Percentiles rank a stretch among this genome's conserved stretches.
phyloP scores from a whole-genome alignment of 176 grass and related monocot genomes.

The Cenchrus americanus region DNA sequence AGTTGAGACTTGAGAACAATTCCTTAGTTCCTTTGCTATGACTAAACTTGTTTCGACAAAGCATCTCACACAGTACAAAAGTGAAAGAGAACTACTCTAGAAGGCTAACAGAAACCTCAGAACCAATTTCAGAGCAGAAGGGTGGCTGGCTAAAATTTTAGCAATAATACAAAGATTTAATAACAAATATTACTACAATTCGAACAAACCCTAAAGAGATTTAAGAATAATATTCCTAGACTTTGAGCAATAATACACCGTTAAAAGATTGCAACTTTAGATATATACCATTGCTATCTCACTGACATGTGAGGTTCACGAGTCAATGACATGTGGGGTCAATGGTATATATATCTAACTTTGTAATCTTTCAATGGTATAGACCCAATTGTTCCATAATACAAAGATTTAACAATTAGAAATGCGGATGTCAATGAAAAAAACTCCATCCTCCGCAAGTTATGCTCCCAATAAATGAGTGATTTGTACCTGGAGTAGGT shows the following conservation, averaged over 20 bases:
- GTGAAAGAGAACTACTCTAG: neutral
- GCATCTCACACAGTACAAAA: conserved; percentile 12
- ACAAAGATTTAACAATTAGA: no score
- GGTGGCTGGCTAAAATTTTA: neutral
- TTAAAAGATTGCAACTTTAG: no score
- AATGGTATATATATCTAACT: no score
- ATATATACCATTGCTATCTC: no score
- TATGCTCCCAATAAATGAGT: conserved; percentile 7
- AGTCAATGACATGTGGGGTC: no score
- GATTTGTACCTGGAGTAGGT: conserved; percentile 81
- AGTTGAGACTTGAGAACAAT: neutral
- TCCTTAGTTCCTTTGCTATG: neutral
- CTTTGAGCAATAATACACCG: neutral
- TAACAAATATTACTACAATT: neutral
- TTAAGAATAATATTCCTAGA: neutral
- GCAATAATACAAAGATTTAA: no score
- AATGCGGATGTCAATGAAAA: neutral
- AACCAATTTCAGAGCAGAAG: conserved; percentile 22
- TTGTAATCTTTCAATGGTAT: no score
- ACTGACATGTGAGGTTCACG: no score
- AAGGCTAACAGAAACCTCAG: neutral
- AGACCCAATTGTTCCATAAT: neutral
- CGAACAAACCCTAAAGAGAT: neutral
- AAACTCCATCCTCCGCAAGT: neutral
- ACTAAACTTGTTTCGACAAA: neutral